Percentiles rank a stretch among this genome's conserved stretches.
These are phyloP conservation scores for Yarrowia porcina DNA, from an alignment of 805 yeast species.

Conservation along the genomic window DNA sequence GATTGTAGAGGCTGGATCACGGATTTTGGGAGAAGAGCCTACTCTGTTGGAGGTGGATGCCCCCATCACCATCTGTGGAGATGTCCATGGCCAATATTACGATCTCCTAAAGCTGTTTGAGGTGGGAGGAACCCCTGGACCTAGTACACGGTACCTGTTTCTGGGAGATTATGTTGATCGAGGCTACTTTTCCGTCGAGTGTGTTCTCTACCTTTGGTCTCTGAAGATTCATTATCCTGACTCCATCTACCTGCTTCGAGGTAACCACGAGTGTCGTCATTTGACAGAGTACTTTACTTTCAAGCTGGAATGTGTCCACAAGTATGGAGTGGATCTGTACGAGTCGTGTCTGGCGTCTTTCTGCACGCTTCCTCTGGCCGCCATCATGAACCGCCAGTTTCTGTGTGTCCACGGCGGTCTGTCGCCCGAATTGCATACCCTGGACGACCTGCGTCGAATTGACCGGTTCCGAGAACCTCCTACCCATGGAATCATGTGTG, in stretches of 20 bases:
- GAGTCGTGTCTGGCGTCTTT: constrained; percentile 83
- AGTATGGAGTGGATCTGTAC: constrained; percentile 76
- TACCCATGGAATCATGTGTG: constrained; percentile 90
- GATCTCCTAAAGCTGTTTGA: constrained; percentile 80
- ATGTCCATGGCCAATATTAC: constrained; percentile 94
- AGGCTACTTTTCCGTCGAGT: constrained; percentile 98
- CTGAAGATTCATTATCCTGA: constrained; percentile 75
- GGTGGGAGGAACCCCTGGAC: constrained; percentile 67
- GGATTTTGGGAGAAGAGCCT: constrained; percentile 64
- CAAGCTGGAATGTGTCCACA: constrained; percentile 90
- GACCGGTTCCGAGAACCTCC: constrained; percentile 85
- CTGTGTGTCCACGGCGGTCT: constrained; percentile 95
- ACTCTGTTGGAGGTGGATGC: constrained; percentile 79
- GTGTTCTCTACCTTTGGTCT: constrained; percentile 73
- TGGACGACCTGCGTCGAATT: constrained; percentile 69
- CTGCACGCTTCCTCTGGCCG: constrained; percentile 82
- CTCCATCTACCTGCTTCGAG: constrained; percentile 75
- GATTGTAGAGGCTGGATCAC: constrained; percentile 65
- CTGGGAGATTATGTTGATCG: constrained; percentile 98
- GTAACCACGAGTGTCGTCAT: constrained; percentile 93
- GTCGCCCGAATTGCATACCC: constrained; percentile 64
- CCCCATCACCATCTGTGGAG: constrained; percentile 95
- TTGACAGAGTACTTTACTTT: constrained; percentile 97
- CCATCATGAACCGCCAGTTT: constrained; percentile 72
- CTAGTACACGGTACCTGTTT: constrained; percentile 72